These are phyloP conservation scores for Mrakia frigida DNA, from an alignment of 768 basidiomycete genomes.

Conservation along the genomic window DNA sequence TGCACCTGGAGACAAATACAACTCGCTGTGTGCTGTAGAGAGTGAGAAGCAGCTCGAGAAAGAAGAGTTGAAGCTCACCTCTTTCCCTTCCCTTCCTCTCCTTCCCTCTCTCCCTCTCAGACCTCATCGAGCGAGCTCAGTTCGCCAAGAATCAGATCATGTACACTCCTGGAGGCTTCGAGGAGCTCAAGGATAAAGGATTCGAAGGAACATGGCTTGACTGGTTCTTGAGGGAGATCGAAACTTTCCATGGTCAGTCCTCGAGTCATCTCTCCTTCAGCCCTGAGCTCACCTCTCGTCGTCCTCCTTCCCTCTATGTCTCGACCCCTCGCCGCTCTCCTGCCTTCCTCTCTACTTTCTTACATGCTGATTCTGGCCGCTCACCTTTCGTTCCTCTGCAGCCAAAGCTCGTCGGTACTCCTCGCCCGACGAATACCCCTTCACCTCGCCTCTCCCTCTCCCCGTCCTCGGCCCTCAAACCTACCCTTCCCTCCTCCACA, in stretches of 20 bases:
- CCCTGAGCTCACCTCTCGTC: background rate
- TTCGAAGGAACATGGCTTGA: constrained; percentile 89
- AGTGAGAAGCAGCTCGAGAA: too few species aligned
- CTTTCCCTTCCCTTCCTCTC: background rate
- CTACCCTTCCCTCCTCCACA: constrained; percentile 72
- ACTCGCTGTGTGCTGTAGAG: background rate
- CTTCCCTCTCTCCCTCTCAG: constrained; percentile 39
- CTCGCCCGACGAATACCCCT: constrained; percentile 95
- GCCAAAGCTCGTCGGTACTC: constrained; percentile 44
- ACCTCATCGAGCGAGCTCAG: constrained; percentile 92
- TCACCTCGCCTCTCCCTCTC: constrained; percentile 67
- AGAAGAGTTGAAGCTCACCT: background rate
- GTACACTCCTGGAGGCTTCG: constrained; percentile 72
- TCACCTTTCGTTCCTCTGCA: constrained; percentile 42
- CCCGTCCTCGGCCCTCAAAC: constrained; percentile 69
- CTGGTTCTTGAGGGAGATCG: constrained; percentile 95
- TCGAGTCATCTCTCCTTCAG: background rate
- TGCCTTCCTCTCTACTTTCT: background rate
- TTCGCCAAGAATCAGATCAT: constrained; percentile 90
- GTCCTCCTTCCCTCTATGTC: background rate
- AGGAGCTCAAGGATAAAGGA: constrained; percentile 65
- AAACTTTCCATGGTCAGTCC: constrained; percentile 85
- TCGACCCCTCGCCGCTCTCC: background rate
- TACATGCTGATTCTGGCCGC: too few species aligned
- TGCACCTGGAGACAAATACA: background rate